Evolutionary conservation across 371 early-diverging fungal genomes (phyloP).

Genomic region (Choanephora cucurbitarum): DNA sequence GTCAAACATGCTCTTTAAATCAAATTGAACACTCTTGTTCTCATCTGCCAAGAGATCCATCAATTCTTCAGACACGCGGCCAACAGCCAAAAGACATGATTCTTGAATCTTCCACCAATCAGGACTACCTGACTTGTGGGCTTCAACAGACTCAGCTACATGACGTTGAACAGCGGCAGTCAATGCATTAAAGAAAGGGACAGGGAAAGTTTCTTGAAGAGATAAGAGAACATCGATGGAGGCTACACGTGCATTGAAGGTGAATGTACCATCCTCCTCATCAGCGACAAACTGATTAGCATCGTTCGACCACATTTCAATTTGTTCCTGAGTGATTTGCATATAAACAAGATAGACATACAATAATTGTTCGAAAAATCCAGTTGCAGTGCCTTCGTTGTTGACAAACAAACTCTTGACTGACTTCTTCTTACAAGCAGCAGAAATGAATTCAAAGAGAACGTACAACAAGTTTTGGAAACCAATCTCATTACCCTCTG

Average conservation of each 20-base stretch:
- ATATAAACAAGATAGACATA: conserved; percentile 67
- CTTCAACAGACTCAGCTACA: conserved; percentile 55
- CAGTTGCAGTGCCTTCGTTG: conserved; percentile 40
- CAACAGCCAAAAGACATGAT: conserved; percentile 76
- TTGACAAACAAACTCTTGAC: conserved; percentile 42
- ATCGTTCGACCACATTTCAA: conserved; percentile 80
- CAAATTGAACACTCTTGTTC: conserved; percentile 40
- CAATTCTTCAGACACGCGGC: conserved; percentile 62
- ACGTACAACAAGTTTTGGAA: conserved; percentile 71
- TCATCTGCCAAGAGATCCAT: conserved; percentile 54
- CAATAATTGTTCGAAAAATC: conserved; percentile 65
- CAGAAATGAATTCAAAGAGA: conserved; percentile 69
- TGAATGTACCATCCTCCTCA: conserved; percentile 84
- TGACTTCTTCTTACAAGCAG: conserved; percentile 59
- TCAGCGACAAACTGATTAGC: conserved; percentile 88
- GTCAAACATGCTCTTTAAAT: conserved; percentile 76
- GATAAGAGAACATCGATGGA: conserved; percentile 73
- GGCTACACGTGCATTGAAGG: conserved; percentile 82
- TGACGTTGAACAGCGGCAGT: conserved; percentile 55
- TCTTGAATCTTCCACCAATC: conserved; percentile 88
- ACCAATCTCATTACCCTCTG: conserved; percentile 78
- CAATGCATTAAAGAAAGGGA: conserved; percentile 59
- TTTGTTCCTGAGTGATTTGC: conserved; percentile 85
- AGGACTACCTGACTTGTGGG: conserved; percentile 51
- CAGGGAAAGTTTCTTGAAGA: conserved; percentile 61